A percentile compares a stretch with the other conserved stretches of the same genome.
Conservation (phyloP, 179 eudicot species). For the Pouteria campechiana region DNA sequence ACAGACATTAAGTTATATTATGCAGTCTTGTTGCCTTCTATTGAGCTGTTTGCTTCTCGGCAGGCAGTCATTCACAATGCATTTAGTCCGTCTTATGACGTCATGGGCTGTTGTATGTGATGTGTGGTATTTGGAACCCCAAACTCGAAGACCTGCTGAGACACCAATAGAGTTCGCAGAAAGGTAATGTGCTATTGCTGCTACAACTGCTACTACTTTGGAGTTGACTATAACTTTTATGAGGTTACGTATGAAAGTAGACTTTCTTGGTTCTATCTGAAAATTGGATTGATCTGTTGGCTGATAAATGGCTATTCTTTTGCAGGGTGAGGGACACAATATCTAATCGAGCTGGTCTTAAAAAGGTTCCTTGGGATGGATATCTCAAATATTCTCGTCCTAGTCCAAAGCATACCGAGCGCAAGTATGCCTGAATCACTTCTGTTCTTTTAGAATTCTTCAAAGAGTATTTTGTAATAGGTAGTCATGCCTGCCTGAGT, state of each 20-base stretch:
- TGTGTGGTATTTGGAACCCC: constrained; percentile 98
- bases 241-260: too few relatives aligned
- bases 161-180: constrained; percentile 94
- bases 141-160: constrained; percentile 70
- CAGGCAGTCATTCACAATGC: constrained; percentile 95
- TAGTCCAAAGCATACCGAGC: constrained; percentile 89
- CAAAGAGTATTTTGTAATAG: background rate
- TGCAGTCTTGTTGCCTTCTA: too few relatives aligned
- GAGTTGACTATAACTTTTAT: too few relatives aligned
- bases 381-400: constrained; percentile 94
- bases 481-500: background rate
- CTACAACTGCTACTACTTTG: too few relatives aligned
- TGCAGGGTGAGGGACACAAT: constrained; percentile 85
- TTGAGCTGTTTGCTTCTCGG: too few relatives aligned
- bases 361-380: constrained; percentile 98
- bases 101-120: constrained; percentile 99
- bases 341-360: constrained; percentile 86
- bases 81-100: constrained; percentile 91
- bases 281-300: background rate
- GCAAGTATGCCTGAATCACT: constrained; percentile 49
- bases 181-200: too few relatives aligned
- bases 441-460: background rate
- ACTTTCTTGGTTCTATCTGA: background rate
- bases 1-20: too few relatives aligned
- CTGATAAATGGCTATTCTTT: background rate